A percentile compares a stretch with the other conserved stretches of the same genome.
Evolutionary conservation across 495 filamentous ascomycete species (phyloP).

Genomic region (Cercophora scortea): DNA sequence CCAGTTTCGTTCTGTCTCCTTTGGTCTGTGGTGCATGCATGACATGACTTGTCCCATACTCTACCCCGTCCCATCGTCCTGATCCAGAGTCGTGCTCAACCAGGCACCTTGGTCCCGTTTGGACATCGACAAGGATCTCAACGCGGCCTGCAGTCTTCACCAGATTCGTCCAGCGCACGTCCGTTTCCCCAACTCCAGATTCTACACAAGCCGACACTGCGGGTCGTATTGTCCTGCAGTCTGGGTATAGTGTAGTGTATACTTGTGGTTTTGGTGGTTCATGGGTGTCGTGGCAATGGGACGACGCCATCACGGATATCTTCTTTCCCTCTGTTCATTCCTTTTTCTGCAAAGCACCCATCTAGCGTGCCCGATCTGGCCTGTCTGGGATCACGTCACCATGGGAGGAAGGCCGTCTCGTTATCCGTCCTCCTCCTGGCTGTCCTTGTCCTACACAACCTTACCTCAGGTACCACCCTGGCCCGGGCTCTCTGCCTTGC

Average conservation of each 20-base stretch:
- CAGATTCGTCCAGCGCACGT: constrained; percentile 58
- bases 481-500: constrained; percentile 7
- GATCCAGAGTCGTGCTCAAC: constrained; percentile 19
- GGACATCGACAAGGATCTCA: constrained; percentile 10
- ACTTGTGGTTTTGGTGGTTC: too few relatives aligned
- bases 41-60: constrained; percentile 17
- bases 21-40: constrained; percentile 8
- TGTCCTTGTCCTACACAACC: not conserved
- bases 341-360: not conserved
- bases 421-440: too few relatives aligned
- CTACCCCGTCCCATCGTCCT: constrained; percentile 13
- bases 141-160: constrained; percentile 28
- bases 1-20: constrained; percentile 12
- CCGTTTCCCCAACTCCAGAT: constrained; percentile 21
- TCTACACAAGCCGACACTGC: not conserved
- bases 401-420: too few relatives aligned
- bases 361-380: not conserved
- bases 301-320: constrained; percentile 6
- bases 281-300: too few relatives aligned
- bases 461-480: constrained; percentile 5
- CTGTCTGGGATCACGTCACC: not conserved
- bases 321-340: not conserved
- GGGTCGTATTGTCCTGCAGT: too few relatives aligned
- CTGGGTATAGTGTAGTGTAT: too few relatives aligned
- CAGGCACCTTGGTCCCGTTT: constrained; percentile 14